Percentiles rank a stretch among this genome's conserved stretches.
Conservation (phyloP, 176 grass and related monocot species). For the Hordeum marinum region DNA sequence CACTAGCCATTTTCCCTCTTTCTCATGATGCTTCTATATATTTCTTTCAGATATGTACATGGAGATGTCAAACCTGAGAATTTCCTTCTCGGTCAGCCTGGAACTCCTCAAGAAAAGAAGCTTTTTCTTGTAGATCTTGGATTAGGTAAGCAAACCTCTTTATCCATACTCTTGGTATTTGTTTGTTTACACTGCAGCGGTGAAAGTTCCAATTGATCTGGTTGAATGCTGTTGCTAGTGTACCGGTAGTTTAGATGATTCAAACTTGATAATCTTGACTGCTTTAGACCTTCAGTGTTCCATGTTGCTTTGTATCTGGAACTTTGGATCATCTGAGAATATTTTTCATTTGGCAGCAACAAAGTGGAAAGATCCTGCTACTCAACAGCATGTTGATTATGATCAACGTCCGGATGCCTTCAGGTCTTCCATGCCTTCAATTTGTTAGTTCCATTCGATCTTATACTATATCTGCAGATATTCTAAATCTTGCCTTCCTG, state of each 20-base stretch:
- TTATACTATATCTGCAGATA: not conserved
- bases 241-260: conserved; percentile 2
- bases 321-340: not conserved
- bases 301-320: conserved; percentile 3
- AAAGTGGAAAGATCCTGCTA: conserved; percentile 70
- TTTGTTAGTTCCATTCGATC: not conserved
- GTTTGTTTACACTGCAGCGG: not conserved
- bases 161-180: not conserved
- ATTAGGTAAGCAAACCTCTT: conserved; percentile 48
- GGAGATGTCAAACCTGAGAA: conserved; percentile 92
- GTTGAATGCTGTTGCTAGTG: not conserved
- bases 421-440: conserved; percentile 34
- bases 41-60: conserved; percentile 64
- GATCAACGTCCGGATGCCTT: conserved; percentile 93
- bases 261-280: conserved; percentile 7
- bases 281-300: not conserved
- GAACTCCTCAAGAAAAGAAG: conserved; percentile 84
- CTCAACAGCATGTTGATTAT: conserved; percentile 63
- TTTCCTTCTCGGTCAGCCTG: conserved; percentile 79
- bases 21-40: not conserved
- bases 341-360: conserved; percentile 51
- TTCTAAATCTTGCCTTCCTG: conserved; percentile 12
- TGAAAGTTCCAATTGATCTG: not conserved
- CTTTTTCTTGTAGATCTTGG: conserved; percentile 93
- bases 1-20: not conserved